These are phyloP conservation scores for Coelastrella sp. DNA, from an alignment of 139 green algal genomes.

Conservation along the genomic window DNA sequence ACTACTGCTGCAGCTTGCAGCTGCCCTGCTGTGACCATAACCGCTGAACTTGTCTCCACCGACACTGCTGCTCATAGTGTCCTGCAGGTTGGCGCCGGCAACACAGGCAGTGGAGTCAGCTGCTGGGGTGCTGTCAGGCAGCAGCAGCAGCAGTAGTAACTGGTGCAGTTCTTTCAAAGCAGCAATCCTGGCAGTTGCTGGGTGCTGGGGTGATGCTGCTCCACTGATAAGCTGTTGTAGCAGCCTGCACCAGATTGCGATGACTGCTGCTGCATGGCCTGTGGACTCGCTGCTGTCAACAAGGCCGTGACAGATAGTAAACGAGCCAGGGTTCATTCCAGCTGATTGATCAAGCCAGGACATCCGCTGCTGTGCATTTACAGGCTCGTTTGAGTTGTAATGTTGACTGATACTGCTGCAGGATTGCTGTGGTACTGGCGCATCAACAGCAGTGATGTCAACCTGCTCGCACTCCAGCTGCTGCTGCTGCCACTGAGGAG, in stretches of 20 bases:
- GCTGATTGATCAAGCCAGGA: too few species aligned
- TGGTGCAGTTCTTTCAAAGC: conserved; percentile 3
- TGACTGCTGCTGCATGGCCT: background rate
- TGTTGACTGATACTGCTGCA: background rate
- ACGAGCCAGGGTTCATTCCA: too few species aligned
- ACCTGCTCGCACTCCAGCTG: background rate
- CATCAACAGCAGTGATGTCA: too few species aligned
- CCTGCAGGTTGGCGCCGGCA: too few species aligned
- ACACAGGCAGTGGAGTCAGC: background rate
- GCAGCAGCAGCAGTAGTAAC: background rate
- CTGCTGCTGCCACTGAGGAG: background rate
- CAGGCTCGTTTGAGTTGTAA: background rate
- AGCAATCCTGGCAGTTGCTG: background rate
- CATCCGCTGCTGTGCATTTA: too few species aligned
- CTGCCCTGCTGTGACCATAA: background rate
- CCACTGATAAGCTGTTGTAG: background rate
- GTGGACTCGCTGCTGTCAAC: background rate
- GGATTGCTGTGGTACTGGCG: background rate
- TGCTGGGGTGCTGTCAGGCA: background rate
- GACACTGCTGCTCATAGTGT: background rate
- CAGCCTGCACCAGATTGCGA: background rate
- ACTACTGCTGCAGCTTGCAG: background rate
- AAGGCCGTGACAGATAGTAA: background rate
- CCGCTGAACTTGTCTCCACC: background rate
- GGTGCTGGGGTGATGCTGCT: background rate